These are phyloP conservation scores for Penicillium desertorum DNA, from an alignment of 495 filamentous ascomycete species.

Conservation along the genomic window DNA sequence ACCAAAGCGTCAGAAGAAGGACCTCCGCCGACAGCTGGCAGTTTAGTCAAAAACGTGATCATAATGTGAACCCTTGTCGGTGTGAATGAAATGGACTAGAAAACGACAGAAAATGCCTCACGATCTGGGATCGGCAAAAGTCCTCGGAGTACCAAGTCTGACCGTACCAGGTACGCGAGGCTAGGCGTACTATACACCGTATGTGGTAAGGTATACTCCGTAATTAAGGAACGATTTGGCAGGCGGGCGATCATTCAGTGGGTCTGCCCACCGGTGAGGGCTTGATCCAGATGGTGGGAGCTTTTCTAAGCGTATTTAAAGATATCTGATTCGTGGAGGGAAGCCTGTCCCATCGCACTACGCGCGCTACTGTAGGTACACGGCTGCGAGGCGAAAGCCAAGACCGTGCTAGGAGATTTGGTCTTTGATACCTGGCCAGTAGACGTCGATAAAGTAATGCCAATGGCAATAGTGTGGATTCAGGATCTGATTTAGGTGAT, in stretches of 20 bases:
- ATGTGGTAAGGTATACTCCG: constrained; percentile 2
- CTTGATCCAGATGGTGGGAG: constrained; percentile 26
- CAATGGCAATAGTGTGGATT: constrained; percentile 7
- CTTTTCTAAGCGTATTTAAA: constrained; percentile 13
- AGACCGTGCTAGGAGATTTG: constrained; percentile 12
- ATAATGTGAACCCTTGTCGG: background rate
- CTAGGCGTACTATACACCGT: background rate
- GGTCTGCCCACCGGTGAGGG: constrained; percentile 33
- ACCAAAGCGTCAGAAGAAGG: background rate
- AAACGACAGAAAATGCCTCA: constrained; percentile 15
- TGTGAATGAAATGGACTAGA: background rate
- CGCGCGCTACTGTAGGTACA: constrained; percentile 35
- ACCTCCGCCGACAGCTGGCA: constrained; percentile 1
- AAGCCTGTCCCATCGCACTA: constrained; percentile 11
- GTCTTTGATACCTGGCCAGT: constrained; percentile 4
- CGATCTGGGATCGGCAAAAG: constrained; percentile 15
- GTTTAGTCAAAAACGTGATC: background rate
- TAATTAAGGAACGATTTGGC: constrained; percentile 28
- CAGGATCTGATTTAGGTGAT: background rate
- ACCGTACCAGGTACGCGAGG: constrained; percentile 1
- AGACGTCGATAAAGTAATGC: constrained; percentile 3
- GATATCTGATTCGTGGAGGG: constrained; percentile 23
- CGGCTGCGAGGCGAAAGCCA: constrained; percentile 26
- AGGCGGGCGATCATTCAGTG: constrained; percentile 31
- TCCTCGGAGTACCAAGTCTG: background rate